Base-by-base conservation (phyloP, 2,329 filamentous ascomycete genomes). In the Diplodia scrobiculata region DNA sequence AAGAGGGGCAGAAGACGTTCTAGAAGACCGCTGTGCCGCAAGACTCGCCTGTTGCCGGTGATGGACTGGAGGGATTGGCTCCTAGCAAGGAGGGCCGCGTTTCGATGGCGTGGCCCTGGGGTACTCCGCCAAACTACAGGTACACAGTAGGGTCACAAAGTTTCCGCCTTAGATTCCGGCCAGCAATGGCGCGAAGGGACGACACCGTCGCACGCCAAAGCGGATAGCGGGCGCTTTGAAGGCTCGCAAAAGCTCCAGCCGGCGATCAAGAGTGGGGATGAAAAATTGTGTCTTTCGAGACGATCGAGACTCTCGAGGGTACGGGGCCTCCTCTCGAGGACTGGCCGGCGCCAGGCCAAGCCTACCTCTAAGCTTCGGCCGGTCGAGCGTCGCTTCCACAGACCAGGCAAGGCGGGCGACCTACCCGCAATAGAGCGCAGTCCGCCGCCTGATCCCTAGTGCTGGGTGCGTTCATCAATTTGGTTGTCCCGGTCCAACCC, bases 61-160 rank as follows among this genome's bases (percentile, higher is more conserved):
- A 29, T n/a, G 29, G 38, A 48, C 48, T 60, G 55, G 55, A 29
- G 6, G 29, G 38, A 48, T 60, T 60, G 55, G 55, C 38, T 60
- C 10, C 38, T 34, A 9, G 17, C 38, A 13, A 34, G 38, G 6
- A 13, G 27, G 21, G 6, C n/a, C 21, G 38, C 19, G 38, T 41
- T 60, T n/a, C 25, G 55, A 47, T 60, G 55, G 55, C 55, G 55
- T 32, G 55, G 55, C 55, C 38, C 19, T 47, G 55, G 36, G 17
- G 25, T 47, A 27, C 55, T 29, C 36, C 6, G 25, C 21, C 29
- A 41, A 34, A 32, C 25, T 17, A 32, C 14, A n/a, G 25, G 27
- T n/a, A n/a, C n/a, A n/a, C n/a, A n/a, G n/a, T n/a, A n/a, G 38
- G n/a, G 17, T 10, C 25, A 21, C n/a, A n/a, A 21, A 41, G 21